Evolutionary conservation across 2,329 filamentous ascomycete species (phyloP).

Genomic region (Hymenoscyphus infarciens): DNA sequence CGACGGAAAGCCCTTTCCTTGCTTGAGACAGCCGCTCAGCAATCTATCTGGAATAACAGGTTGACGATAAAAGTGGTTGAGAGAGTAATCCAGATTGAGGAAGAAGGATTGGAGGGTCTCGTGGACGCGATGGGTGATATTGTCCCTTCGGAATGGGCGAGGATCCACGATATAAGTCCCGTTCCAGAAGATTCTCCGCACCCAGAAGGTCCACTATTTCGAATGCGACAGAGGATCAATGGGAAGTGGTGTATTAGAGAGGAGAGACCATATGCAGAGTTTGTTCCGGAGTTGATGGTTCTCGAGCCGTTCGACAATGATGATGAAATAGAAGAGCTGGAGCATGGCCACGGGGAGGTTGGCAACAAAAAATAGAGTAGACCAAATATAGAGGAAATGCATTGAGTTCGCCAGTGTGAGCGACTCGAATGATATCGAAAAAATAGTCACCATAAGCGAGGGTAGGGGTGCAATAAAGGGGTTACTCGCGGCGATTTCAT

Average conservation of each 20-base stretch:
- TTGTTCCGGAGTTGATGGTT: not conserved
- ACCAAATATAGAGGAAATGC: not conserved
- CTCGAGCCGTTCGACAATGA: not conserved
- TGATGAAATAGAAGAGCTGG: not conserved
- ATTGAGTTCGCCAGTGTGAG: too few relatives aligned
- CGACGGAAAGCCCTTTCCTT: not conserved
- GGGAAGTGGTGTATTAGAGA: not conserved
- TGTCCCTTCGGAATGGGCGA: not conserved
- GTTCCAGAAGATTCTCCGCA: not conserved
- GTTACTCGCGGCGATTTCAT: too few relatives aligned
- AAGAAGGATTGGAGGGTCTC: not conserved
- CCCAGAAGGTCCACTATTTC: not conserved
- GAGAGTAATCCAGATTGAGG: not conserved
- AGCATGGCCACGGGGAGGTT: not conserved
- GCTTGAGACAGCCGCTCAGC: not conserved
- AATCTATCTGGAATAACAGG: not conserved
- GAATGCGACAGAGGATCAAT: slow-evolving; percentile 2
- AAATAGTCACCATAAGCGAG: too few relatives aligned
- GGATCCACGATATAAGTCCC: not conserved
- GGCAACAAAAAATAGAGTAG: too few relatives aligned
- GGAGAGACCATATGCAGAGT: not conserved
- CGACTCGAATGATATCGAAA: too few relatives aligned
- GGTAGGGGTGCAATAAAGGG: too few relatives aligned
- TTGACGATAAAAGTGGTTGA: not conserved
- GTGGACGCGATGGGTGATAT: not conserved